Conservation (phyloP, 495 filamentous ascomycete species). For the Daldinia childiae region DNA sequence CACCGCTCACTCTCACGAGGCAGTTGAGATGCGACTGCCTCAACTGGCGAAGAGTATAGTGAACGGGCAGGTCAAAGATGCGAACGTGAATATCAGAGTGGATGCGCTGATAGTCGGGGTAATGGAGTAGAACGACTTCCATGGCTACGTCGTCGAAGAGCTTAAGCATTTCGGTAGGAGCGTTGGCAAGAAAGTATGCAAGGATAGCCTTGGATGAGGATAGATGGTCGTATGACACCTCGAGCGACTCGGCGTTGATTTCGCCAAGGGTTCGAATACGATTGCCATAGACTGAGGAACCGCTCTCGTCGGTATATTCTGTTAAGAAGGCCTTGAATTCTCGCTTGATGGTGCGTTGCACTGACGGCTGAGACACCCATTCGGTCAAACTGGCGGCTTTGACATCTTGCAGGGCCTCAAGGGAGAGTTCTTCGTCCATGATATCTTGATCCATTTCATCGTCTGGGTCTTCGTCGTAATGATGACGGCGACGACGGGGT, state of each 20-base stretch:
- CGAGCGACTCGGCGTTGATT: constrained; percentile 93
- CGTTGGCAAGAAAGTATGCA: constrained; percentile 97
- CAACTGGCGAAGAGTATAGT: constrained; percentile 96
- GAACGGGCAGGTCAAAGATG: constrained; percentile 91
- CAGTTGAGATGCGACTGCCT: constrained; percentile 98
- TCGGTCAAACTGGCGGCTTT: constrained; percentile 93
- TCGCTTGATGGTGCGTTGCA: constrained; percentile 90
- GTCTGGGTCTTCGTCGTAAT: constrained; percentile 93
- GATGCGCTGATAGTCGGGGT: constrained; percentile 97
- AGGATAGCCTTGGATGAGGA: constrained; percentile 90
- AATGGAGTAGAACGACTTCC: constrained; percentile 93
- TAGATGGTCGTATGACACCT: constrained; percentile 95
- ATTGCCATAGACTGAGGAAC: constrained; percentile 91
- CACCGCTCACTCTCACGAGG: constrained; percentile 91
- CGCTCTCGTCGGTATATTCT: constrained; percentile 88
- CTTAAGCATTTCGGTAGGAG: constrained; percentile 90
- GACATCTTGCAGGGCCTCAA: constrained; percentile 91
- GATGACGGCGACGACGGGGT: constrained; percentile 78
- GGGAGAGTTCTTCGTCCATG: constrained; percentile 91
- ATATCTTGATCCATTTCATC: constrained; percentile 91
- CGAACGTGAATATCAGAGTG: constrained; percentile 98
- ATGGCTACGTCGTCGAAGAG: constrained; percentile 98
- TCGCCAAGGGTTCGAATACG: constrained; percentile 94
- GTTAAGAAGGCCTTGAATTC: constrained; percentile 98
- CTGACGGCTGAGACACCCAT: constrained; percentile 90